These are phyloP conservation scores for Claviceps spartinae DNA, from an alignment of 2,329 filamentous ascomycete species.

Conservation along the genomic window DNA sequence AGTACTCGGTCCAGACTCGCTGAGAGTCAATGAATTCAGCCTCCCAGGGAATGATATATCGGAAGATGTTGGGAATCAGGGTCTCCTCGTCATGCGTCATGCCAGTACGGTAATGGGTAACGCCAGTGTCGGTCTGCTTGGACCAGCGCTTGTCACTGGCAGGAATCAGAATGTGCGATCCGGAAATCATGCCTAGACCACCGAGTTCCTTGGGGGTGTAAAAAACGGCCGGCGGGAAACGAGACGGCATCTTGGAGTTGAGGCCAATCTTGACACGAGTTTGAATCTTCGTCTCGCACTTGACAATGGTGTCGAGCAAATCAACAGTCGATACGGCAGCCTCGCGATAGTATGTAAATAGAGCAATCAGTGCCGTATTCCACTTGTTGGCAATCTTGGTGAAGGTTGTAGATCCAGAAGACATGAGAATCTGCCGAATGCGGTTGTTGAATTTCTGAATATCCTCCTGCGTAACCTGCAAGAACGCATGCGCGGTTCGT, in stretches of 20 bases:
- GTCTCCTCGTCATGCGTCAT: conserved; percentile 99
- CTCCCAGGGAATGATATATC: conserved; percentile 98
- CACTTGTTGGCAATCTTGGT: conserved; percentile 99
- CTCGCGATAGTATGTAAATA: conserved; percentile 98
- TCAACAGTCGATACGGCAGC: conserved; percentile 92
- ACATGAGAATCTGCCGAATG: conserved; percentile 97
- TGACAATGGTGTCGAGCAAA: conserved; percentile 92
- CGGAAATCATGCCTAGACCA: conserved; percentile 96
- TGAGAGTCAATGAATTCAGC: conserved; percentile 98
- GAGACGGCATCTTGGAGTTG: conserved; percentile 98
- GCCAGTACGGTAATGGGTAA: conserved; percentile 91
- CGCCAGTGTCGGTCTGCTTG: conserved; percentile 92
- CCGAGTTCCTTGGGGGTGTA: conserved; percentile 97
- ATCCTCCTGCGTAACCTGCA: conserved; percentile 95
- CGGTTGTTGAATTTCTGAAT: conserved; percentile 99
- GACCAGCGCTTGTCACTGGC: conserved; percentile 97
- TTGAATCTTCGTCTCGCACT: conserved; percentile 99
- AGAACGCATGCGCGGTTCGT: conserved; percentile 89
- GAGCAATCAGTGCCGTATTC: conserved; percentile 93
- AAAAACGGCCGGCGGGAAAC: conserved; percentile 96
- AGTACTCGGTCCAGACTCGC: conserved; percentile 97
- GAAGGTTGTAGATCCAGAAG: conserved; percentile 96
- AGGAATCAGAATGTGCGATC: conserved; percentile 93
- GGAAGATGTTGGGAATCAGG: conserved; percentile 95
- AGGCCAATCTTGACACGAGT: conserved; percentile 96